Evolutionary conservation across 176 grass and related monocot species (phyloP).

Genomic region (Lolium rigidum): DNA sequence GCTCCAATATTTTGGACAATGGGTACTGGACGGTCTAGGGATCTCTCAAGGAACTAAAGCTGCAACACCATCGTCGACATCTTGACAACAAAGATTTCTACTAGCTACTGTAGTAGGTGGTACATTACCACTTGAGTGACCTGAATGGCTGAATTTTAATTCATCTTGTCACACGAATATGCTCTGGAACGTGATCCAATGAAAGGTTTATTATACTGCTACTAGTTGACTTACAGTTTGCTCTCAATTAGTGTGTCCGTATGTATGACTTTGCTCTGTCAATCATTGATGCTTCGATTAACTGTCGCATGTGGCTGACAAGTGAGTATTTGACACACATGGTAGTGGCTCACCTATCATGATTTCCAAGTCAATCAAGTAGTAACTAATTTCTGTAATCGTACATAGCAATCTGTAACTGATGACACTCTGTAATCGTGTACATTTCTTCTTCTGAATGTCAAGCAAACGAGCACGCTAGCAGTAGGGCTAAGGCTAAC

Average conservation of each 20-base stretch:
- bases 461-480: neutral
- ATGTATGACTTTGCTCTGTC: neutral
- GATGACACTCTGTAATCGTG: neutral
- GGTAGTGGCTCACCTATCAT: neutral
- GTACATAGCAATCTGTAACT: no score
- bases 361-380: neutral
- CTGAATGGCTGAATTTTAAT: neutral
- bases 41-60: slow-evolving; percentile 30
- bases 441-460: neutral
- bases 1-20: slow-evolving; percentile 56
- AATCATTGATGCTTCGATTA: slow-evolving; percentile 1
- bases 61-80: slow-evolving; percentile 1
- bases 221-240: neutral
- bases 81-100: slow-evolving; percentile 25
- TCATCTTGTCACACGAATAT: neutral
- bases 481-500: neutral
- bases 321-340: neutral
- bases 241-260: no score
- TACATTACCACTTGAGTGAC: neutral
- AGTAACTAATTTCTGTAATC: neutral
- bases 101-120: slow-evolving; percentile 26
- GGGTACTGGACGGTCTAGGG: slow-evolving; percentile 50
- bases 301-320: neutral
- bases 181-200: neutral
- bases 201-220: neutral